A percentile compares a stretch with the other conserved stretches of the same genome.
Evolutionary conservation across 345 rosid genomes (phyloP).

Genomic region (Bruguiera parviflora): DNA sequence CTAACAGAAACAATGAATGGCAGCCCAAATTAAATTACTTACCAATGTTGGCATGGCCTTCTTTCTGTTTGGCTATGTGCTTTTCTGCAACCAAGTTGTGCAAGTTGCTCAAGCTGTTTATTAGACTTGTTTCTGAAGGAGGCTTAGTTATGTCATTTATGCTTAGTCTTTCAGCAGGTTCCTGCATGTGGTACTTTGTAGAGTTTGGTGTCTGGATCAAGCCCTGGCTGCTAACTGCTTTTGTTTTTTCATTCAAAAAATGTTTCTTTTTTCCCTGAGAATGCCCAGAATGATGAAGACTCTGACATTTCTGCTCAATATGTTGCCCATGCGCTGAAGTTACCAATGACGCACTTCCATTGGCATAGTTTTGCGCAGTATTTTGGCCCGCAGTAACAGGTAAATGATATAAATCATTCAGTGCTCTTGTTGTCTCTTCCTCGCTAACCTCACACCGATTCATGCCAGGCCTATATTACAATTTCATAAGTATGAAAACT

Average conservation of each 20-base stretch:
- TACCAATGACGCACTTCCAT: slow-evolving; percentile 24
- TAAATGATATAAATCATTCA: slow-evolving; percentile 24
- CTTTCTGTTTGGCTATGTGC: slow-evolving; percentile 3
- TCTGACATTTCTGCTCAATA: slow-evolving; percentile 20
- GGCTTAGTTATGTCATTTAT: slow-evolving; percentile 31
- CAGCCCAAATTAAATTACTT: slow-evolving; percentile 11
- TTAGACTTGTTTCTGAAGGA: slow-evolving; percentile 27
- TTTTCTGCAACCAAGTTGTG: slow-evolving; percentile 13
- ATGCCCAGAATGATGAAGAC: slow-evolving; percentile 18
- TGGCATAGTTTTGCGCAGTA: slow-evolving; percentile 26
- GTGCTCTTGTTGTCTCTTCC: slow-evolving; percentile 45
- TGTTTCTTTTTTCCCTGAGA: slow-evolving; percentile 30
- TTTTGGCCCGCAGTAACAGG: slow-evolving; percentile 25
- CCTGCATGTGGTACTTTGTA: slow-evolving; percentile 29
- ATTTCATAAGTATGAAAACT: slow-evolving; percentile 18
- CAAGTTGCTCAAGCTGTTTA: slow-evolving; percentile 25
- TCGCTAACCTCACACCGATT: slow-evolving; percentile 41
- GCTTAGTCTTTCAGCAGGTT: slow-evolving; percentile 39
- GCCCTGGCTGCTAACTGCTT: slow-evolving; percentile 19
- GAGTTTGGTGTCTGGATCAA: slow-evolving; percentile 32
- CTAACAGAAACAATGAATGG: not conserved
- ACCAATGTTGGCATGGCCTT: slow-evolving; percentile 30
- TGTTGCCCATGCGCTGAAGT: slow-evolving; percentile 21
- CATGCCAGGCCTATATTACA: slow-evolving; percentile 44
- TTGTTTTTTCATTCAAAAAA: slow-evolving; percentile 25